phyloP scores from a whole-genome alignment of 495 filamentous ascomycete genomes.

The Penicillium fimorum region DNA sequence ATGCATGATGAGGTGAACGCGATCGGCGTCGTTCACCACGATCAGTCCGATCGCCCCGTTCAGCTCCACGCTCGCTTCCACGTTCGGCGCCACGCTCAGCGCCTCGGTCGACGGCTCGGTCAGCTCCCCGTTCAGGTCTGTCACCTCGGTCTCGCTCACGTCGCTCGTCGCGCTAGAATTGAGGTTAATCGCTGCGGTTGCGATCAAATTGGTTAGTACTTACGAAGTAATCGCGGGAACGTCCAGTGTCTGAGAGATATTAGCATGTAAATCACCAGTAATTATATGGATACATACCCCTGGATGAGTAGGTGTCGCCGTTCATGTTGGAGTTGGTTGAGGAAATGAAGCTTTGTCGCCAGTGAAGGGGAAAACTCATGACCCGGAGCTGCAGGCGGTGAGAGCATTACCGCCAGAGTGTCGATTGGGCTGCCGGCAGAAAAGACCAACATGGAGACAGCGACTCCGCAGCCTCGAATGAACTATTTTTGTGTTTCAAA shows the following conservation, averaged over 20 bases:
- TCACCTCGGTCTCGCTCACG: conserved; percentile 53
- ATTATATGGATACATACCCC: conserved; percentile 53
- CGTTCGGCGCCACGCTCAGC: conserved; percentile 23
- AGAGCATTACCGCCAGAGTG: conserved; percentile 27
- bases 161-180: conserved; percentile 52
- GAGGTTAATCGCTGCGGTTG: conserved; percentile 32
- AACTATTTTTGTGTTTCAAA: conserved; percentile 13
- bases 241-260: conserved; percentile 55
- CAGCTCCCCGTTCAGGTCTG: conserved; percentile 35
- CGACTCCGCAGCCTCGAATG: not conserved
- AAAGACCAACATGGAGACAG: conserved; percentile 24
- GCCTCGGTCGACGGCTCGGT: not conserved
- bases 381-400: conserved; percentile 22
- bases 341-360: conserved; percentile 20
- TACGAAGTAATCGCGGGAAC: conserved; percentile 74
- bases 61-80: conserved; percentile 28
- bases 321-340: conserved; percentile 63
- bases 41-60: conserved; percentile 40
- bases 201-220: conserved; percentile 28
- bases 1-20: conserved; percentile 68
- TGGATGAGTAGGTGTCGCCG: conserved; percentile 79
- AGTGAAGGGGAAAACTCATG: conserved; percentile 33
- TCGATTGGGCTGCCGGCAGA: not conserved
- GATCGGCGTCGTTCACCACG: conserved; percentile 67
- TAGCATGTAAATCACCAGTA: conserved; percentile 13